phyloP scores from a whole-genome alignment of 2,329 filamentous ascomycete genomes.

The Scedosporium apiospermum region DNA sequence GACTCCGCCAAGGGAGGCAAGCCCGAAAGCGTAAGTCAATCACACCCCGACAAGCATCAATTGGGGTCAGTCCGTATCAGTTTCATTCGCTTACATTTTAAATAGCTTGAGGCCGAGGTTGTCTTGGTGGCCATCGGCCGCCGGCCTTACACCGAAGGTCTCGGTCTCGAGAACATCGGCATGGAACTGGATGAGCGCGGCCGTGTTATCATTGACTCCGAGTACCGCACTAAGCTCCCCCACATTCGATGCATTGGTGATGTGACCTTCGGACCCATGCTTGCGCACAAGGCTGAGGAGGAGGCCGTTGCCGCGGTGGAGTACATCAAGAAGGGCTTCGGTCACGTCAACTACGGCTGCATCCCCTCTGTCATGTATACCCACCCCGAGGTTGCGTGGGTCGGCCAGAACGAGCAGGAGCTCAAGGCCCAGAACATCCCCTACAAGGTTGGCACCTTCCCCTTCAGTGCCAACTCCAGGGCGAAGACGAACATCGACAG shows the following conservation, averaged over 20 bases:
- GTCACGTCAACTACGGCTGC: conserved; percentile 96
- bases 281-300: conserved; percentile 98
- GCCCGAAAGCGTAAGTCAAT: conserved; percentile 66
- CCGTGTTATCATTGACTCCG: conserved; percentile 92
- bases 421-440: conserved; percentile 82
- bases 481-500: conserved; percentile 98
- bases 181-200: conserved; percentile 88
- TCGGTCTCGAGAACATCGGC: conserved; percentile 89
- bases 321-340: conserved; percentile 95
- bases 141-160: conserved; percentile 83
- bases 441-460: conserved; percentile 90
- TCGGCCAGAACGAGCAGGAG: conserved; percentile 94
- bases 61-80: background rate
- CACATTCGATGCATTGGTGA: conserved; percentile 97
- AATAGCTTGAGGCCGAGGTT: conserved; percentile 81
- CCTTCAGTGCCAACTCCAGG: conserved; percentile 95
- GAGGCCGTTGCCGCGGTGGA: conserved; percentile 91
- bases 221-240: conserved; percentile 95
- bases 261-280: conserved; percentile 95
- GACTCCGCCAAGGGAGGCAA: conserved; percentile 96
- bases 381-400: conserved; percentile 96
- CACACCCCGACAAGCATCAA: background rate
- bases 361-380: conserved; percentile 99
- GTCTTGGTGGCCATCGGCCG: conserved; percentile 95
- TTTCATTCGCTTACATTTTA: conserved; percentile 7